Evolutionary conservation across 352 stramenopile species (phyloP).

Genomic region (Globisporangium perplexum): DNA sequence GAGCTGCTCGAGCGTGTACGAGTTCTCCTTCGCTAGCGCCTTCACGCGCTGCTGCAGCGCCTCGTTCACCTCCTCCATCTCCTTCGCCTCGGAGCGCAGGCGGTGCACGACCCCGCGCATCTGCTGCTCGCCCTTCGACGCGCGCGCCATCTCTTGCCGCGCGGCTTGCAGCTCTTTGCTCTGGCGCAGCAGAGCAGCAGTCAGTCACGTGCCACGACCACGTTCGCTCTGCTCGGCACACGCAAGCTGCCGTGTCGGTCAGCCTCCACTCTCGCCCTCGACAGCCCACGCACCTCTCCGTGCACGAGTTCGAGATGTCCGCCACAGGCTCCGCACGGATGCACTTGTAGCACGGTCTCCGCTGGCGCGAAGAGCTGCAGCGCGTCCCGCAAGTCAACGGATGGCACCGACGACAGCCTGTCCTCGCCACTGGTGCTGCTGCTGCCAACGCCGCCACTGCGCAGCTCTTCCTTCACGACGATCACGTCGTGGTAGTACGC

Average conservation of each 20-base stretch:
- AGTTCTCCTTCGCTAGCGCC: slow-evolving; percentile 70
- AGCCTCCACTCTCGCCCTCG: too few species aligned
- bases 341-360: slow-evolving; percentile 66
- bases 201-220: not conserved
- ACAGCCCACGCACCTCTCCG: slow-evolving; percentile 39
- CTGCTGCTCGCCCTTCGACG: slow-evolving; percentile 65
- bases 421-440: slow-evolving; percentile 19
- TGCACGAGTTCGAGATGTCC: slow-evolving; percentile 75
- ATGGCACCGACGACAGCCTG: slow-evolving; percentile 51
- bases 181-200: slow-evolving; percentile 12
- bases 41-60: slow-evolving; percentile 71
- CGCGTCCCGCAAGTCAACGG: slow-evolving; percentile 60
- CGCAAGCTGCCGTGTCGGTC: not conserved
- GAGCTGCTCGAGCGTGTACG: slow-evolving; percentile 72
- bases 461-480: slow-evolving; percentile 77
- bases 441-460: slow-evolving; percentile 1
- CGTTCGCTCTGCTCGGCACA: not conserved
- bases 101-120: slow-evolving; percentile 64
- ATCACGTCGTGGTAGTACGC: slow-evolving; percentile 83
- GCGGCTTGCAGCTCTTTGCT: slow-evolving; percentile 66
- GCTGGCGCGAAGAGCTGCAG: slow-evolving; percentile 67
- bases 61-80: slow-evolving; percentile 69
- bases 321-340: slow-evolving; percentile 68
- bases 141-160: slow-evolving; percentile 54
- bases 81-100: slow-evolving; percentile 57